Percentiles rank a stretch among this genome's conserved stretches.
Conservation (phyloP, 805 yeast species). For the Nakazawaea peltata region DNA sequence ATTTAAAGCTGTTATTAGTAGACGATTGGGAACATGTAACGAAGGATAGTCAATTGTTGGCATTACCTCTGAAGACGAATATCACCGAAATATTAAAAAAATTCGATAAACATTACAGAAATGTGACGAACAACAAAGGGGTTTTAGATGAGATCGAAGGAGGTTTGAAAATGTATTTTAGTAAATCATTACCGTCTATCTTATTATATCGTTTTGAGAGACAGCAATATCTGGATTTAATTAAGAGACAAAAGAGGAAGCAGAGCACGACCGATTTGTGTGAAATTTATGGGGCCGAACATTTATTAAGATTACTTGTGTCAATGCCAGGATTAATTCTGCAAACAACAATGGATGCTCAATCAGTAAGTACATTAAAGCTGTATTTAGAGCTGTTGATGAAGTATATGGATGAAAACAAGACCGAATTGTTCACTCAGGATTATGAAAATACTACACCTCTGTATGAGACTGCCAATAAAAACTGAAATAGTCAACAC, state of each 20-base stretch:
- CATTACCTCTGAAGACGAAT: slow-evolving; percentile 51
- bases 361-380: slow-evolving; percentile 49
- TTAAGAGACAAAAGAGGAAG: slow-evolving; percentile 20
- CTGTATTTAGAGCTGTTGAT: slow-evolving; percentile 48
- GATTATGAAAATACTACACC: slow-evolving; percentile 46
- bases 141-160: slow-evolving; percentile 58
- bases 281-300: slow-evolving; percentile 75
- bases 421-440: slow-evolving; percentile 26
- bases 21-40: slow-evolving; percentile 94
- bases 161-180: slow-evolving; percentile 70
- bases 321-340: slow-evolving; percentile 78
- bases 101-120: slow-evolving; percentile 31
- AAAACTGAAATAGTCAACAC: slow-evolving; percentile 11
- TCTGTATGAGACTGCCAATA: slow-evolving; percentile 31
- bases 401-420: slow-evolving; percentile 39
- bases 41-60: slow-evolving; percentile 62
- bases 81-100: slow-evolving; percentile 46
- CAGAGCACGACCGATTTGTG: too few species aligned
- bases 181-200: slow-evolving; percentile 59
- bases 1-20: slow-evolving; percentile 63
- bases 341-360: slow-evolving; percentile 74
- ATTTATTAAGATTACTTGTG: slow-evolving; percentile 68
- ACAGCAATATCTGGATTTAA: slow-evolving; percentile 54
- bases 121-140: slow-evolving; percentile 24
- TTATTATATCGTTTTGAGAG: slow-evolving; percentile 72